Base-by-base conservation (phyloP, 148 eudicot genomes). In the Bassia scoparia region DNA sequence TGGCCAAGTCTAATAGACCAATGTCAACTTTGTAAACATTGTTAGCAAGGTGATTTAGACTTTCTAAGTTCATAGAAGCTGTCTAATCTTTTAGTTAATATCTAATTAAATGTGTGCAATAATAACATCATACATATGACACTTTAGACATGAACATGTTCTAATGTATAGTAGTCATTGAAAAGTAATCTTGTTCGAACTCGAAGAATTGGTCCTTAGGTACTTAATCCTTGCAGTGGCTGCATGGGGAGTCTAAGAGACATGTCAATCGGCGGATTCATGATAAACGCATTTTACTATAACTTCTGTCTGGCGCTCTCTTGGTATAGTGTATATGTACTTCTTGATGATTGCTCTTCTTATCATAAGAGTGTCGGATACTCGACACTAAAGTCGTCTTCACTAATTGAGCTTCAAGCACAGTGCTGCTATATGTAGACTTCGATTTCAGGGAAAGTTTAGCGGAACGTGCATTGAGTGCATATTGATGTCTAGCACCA, bases 401-500 rank as follows among this genome's bases (percentile, higher is more conserved):
- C 30, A 4, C 30, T 48, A 66, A 26, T 5, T 37, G 52, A n/a
- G n/a, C 38, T 49, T n/a, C 67, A 30, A 48, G 21, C n/a, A 4
- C 7, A 63, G 37, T 63, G 44, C 10, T 15, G 3, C n/a, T 34
- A 41, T 1, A 10, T 29, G 20, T 24, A 44, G 58, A 30, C 12
- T 3, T 37, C n/a, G n/a, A 10, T 44, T 86, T 61, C 86, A 93
- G 98, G 89, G 37, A 87, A 81, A 76, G 67, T 77, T 7, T 87
- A 93, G 77, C n/a, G 68, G 86, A 86, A 33, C 61, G 87, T 35
- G 98, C n/a, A n/a, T 90, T 27, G 98, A 93, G 89, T 82, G 92
- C 98, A 37, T 93, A 89, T 56, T 93, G n/a, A 93, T 67, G 87
- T n/a, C n/a, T 93, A 14, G 94, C 98, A 1, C 98, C n/a, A n/a